Evolutionary conservation across 352 stramenopile species (phyloP), one percentile per base, ranked within the genome.

Genomic region (Thalassiosira mediterranea): DNA sequence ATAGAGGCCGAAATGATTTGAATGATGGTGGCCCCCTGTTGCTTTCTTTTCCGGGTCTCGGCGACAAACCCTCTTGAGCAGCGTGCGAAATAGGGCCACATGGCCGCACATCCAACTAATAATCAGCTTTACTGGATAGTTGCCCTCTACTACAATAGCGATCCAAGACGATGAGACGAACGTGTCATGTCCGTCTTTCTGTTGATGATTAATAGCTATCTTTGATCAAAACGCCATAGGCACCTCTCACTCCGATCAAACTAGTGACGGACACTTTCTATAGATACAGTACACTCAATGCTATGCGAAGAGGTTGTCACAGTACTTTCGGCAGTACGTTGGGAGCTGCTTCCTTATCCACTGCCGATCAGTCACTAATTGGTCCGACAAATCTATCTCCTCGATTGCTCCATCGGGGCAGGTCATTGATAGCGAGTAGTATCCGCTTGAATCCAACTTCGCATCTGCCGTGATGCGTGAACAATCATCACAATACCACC

Each of bases 401-500:
- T 83, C 77, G 47, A 78, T 83, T 1, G 69, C 71, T 34, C 86
- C 86, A 72, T 87, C 76, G 23, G 87, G 87, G 62, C 87, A 93
- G 15, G 85, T 82, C 34, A 93, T 69, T 23, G 68, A 70, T 15
- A 82, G 60, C 4, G 62, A 73, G 70, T 76, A 83, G 53, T 80
- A 83, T 13, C 68, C 65, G 42, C 54, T 83, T 15, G 60, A 73
- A 31, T 83, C 75, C 42, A 78, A 65, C 52, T 70, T 83, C 32
- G 65, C 62, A 71, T 83, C 72, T 19, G 78, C 85, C n/a, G 58
- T 88, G 3, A 90, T 76, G 52, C 56, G 59, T n/a, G 66, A 79
- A 53, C 88, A 93, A 51, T 93, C 85, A 59, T 93, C 85, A 62
- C 88, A 93, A 46, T 90, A 86, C 88, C 88, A 93, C 88, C 88